These are phyloP conservation scores for Sporothrix euskadiensis DNA, from an alignment of 2,329 filamentous ascomycete species.

Conservation along the genomic window DNA sequence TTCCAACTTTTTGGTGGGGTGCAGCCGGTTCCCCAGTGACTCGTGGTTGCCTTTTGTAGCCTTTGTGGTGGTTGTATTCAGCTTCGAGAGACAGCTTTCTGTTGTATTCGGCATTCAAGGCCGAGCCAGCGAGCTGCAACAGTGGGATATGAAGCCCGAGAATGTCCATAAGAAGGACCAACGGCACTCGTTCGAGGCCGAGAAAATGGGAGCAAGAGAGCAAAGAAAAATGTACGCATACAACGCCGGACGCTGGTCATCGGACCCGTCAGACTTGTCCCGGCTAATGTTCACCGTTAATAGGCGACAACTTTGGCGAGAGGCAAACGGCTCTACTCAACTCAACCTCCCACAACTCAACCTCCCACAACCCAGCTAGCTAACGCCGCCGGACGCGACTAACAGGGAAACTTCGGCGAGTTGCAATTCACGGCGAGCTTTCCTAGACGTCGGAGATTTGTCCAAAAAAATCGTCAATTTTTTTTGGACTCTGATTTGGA, in stretches of 20 bases:
- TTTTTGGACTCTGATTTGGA: background rate
- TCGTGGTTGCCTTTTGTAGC: background rate
- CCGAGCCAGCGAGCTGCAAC: slow-evolving; percentile 9
- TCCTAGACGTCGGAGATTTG: background rate
- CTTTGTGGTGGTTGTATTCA: background rate
- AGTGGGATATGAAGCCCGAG: background rate
- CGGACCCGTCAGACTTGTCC: background rate
- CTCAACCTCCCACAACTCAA: background rate
- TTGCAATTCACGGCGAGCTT: background rate
- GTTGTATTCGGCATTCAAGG: slow-evolving; percentile 5
- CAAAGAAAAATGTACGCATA: too few species aligned
- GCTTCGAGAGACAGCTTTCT: background rate
- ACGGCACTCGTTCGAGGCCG: background rate
- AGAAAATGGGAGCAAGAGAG: background rate
- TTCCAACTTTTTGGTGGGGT: background rate
- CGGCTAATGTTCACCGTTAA: background rate
- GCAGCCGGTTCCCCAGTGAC: background rate
- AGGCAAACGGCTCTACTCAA: background rate
- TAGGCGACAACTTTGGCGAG: background rate
- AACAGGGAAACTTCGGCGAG: background rate
- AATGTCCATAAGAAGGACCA: background rate
- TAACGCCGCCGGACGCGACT: background rate
- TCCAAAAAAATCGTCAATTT: too few species aligned
- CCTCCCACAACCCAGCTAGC: background rate
- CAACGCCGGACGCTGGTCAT: too few species aligned